A percentile compares a stretch with the other conserved stretches of the same genome.
These are phyloP conservation scores for Alternaria brassicicola DNA, from an alignment of 2,329 filamentous ascomycete species.

Conservation along the genomic window DNA sequence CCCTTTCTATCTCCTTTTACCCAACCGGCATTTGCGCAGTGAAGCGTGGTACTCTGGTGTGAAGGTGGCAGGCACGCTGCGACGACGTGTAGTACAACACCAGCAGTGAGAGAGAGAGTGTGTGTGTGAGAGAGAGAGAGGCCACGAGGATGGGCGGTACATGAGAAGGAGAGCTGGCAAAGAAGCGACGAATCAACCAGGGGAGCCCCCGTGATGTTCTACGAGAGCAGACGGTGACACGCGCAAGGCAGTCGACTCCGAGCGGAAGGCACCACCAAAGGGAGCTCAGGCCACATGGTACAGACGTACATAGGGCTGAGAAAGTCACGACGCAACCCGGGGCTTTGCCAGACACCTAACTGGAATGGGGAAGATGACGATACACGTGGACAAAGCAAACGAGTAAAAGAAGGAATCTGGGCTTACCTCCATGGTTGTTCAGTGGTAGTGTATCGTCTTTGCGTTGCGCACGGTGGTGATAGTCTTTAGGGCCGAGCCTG, in stretches of 20 bases:
- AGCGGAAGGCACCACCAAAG: slow-evolving; percentile 18
- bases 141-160: slow-evolving; percentile 19
- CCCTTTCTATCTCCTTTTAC: slow-evolving; percentile 25
- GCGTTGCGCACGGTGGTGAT: slow-evolving; percentile 40
- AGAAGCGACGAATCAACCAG: slow-evolving; percentile 29
- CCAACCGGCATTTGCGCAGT: slow-evolving; percentile 38
- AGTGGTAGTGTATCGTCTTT: slow-evolving; percentile 32
- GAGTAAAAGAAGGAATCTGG: slow-evolving; percentile 26
- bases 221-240: slow-evolving; percentile 42
- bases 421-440: slow-evolving; percentile 45
- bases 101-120: slow-evolving; percentile 17
- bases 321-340: slow-evolving; percentile 20
- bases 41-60: slow-evolving; percentile 31
- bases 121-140: slow-evolving; percentile 15
- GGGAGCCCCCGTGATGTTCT: slow-evolving; percentile 42
- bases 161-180: slow-evolving; percentile 15
- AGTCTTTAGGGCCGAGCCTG: slow-evolving; percentile 25
- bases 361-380: slow-evolving; percentile 12
- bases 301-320: slow-evolving; percentile 34
- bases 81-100: slow-evolving; percentile 36
- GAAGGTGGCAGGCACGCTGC: slow-evolving; percentile 27
- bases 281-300: slow-evolving; percentile 41
- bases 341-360: slow-evolving; percentile 7
- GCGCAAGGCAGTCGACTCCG: slow-evolving; percentile 29
- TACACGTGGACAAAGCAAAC: slow-evolving; percentile 17